A percentile compares a stretch with the other conserved stretches of the same genome.
phyloP scores from a whole-genome alignment of 495 filamentous ascomycete species.

The Penicillium soppii region DNA sequence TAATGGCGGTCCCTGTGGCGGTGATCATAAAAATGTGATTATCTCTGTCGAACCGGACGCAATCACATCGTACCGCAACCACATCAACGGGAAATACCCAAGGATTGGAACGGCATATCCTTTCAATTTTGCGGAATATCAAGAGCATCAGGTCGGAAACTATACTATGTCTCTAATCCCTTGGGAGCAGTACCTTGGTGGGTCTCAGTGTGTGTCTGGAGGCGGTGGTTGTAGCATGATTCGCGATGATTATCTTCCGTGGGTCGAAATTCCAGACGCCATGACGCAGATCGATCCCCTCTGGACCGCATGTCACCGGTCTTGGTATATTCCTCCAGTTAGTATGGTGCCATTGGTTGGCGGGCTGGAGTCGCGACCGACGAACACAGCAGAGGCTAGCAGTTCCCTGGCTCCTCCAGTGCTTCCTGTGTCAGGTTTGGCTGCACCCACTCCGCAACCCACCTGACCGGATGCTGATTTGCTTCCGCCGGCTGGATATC shows the following conservation, averaged over 20 bases:
- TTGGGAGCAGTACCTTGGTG: constrained; percentile 26
- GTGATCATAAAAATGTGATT: constrained; percentile 16
- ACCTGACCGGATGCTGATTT: no score
- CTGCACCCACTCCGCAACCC: constrained; percentile 4
- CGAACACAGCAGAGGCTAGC: background rate
- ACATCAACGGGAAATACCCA: constrained; percentile 24
- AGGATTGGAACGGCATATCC: constrained; percentile 21
- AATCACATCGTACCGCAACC: constrained; percentile 17
- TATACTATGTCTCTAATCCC: constrained; percentile 22
- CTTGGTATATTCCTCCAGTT: constrained; percentile 22
- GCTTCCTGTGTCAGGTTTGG: constrained; percentile 1
- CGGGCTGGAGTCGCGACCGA: background rate
- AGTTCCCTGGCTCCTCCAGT: background rate
- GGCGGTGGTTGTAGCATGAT: constrained; percentile 20
- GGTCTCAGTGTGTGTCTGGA: constrained; percentile 19
- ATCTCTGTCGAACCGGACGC: constrained; percentile 16
- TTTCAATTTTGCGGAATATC: constrained; percentile 27
- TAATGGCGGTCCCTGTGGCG: constrained; percentile 20
- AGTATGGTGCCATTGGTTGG: constrained; percentile 14
- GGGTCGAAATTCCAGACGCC: constrained; percentile 1
- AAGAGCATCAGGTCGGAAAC: constrained; percentile 18
- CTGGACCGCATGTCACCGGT: constrained; percentile 12
- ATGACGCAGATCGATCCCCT: constrained; percentile 9
- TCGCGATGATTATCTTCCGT: constrained; percentile 23
- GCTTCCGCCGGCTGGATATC: no score